Base-by-base conservation (phyloP, 164 flowering plant species). In the Vitis cinerea region DNA sequence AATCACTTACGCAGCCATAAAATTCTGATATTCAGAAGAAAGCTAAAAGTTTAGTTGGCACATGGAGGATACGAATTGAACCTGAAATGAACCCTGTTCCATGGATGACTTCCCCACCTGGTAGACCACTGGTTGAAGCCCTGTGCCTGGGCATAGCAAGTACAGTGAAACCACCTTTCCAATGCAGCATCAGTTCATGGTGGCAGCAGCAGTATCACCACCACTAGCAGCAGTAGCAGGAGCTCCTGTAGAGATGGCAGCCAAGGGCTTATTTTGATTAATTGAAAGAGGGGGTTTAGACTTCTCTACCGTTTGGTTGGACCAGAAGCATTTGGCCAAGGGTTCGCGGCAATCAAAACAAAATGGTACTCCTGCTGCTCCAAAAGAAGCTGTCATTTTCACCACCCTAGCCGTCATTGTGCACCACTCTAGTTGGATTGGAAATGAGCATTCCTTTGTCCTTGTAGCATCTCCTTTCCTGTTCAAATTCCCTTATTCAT, bases 71-170 rank as follows among this genome's bases (percentile, higher is more conserved):
- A n/a, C n/a, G n/a, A n/a, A n/a, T n/a, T n/a, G n/a, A n/a, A n/a
- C n/a, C n/a, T n/a, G n/a, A n/a, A n/a, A 77, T 81, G 83, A 78
- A 67, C 67, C 72, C 76, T 4, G 74, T 65, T 65, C 77, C 89
- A 9, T 84, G 89, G 86, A 70, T 80, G 59, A 58, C 78, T 49
- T 82, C 90, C 2, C 62, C 89, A 9, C 88, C 88, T 0, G 95
- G 97, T 44, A 91, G 97, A 27, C 97, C 97, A 2, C 74, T 92
- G 67, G 94, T 88, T 8, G 97, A 92, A 76, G 94, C 86, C 2
- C 64, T 92, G 73, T 83, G 87, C 64, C 85, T 86, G 2, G 85
- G 87, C 31, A 66, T 72, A 17, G 52, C 79, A 0, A 62, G 72
- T 30, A 59, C 59, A 10, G 61, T 77, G 10, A 73, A 72, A 51